These are phyloP conservation scores for Trypanosoma brucei DNA, from an alignment of 208 protist species.

Conservation along the genomic window DNA sequence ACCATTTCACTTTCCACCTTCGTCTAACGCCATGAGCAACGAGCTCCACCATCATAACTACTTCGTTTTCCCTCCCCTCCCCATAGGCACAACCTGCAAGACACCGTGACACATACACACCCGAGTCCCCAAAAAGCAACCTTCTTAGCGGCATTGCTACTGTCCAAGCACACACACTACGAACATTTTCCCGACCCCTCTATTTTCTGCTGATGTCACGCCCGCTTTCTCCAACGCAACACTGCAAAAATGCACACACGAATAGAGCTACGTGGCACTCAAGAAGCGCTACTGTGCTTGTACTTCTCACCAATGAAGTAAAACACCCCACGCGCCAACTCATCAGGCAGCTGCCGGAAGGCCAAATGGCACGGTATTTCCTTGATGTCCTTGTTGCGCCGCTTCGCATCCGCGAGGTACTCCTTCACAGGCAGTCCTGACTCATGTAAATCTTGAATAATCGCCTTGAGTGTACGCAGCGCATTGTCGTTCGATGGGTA, in stretches of 20 bases:
- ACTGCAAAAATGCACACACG: neutral
- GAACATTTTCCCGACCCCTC: neutral
- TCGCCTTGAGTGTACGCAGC: slow-evolving; percentile 56
- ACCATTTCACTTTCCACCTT: too few species aligned
- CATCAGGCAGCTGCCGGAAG: slow-evolving; percentile 80
- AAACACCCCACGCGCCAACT: slow-evolving; percentile 82
- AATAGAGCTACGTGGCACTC: neutral
- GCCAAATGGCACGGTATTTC: slow-evolving; percentile 84
- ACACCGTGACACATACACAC: too few species aligned
- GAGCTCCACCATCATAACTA: too few species aligned
- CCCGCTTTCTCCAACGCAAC: neutral
- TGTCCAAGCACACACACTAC: neutral
- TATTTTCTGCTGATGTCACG: too few species aligned
- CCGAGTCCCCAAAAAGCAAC: too few species aligned
- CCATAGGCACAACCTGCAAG: too few species aligned
- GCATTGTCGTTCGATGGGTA: slow-evolving; percentile 76
- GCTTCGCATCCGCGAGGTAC: slow-evolving; percentile 63
- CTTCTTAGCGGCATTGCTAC: too few species aligned
- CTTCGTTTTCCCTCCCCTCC: too few species aligned
- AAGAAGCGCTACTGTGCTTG: neutral
- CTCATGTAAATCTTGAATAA: slow-evolving; percentile 71
- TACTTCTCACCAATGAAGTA: slow-evolving; percentile 87
- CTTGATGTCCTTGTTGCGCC: slow-evolving; percentile 56
- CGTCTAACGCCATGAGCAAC: too few species aligned
- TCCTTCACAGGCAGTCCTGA: slow-evolving; percentile 54